These are phyloP conservation scores for Pelargonium cotyledonis DNA, from an alignment of 441 rosid genomes.

Conservation along the genomic window DNA sequence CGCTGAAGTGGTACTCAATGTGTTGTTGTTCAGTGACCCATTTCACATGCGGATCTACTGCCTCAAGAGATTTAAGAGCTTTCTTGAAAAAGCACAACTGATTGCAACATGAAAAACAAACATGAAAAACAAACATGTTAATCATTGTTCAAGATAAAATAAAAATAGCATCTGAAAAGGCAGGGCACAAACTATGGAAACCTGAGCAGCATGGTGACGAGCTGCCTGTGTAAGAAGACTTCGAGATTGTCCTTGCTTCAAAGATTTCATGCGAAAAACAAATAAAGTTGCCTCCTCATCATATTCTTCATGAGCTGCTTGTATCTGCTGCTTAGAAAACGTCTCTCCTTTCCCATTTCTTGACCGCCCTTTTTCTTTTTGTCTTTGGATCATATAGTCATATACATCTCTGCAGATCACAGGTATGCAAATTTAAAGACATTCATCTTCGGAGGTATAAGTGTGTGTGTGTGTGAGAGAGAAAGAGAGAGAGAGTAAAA, in stretches of 20 bases:
- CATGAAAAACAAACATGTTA: not conserved
- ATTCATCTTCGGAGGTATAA: constrained; percentile 12
- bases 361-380: constrained; percentile 52
- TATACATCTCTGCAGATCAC: constrained; percentile 38
- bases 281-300: constrained; percentile 62
- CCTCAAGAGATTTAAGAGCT: constrained; percentile 58
- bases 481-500: not conserved
- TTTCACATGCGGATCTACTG: constrained; percentile 56
- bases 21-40: constrained; percentile 46
- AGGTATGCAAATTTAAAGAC: constrained; percentile 16
- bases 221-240: constrained; percentile 81
- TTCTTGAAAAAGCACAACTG: constrained; percentile 59
- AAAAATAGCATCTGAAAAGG: not conserved
- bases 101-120: constrained; percentile 10
- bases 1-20: constrained; percentile 60
- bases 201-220: constrained; percentile 82
- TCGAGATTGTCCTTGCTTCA: constrained; percentile 69
- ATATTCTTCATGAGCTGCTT: constrained; percentile 60
- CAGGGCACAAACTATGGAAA: constrained; percentile 19
- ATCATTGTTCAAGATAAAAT: not conserved
- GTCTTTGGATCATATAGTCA: constrained; percentile 41
- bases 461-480: not conserved
- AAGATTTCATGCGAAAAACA: constrained; percentile 58
- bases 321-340: constrained; percentile 46
- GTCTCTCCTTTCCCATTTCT: constrained; percentile 55